phyloP scores from a whole-genome alignment of 176 grass and related monocot species.

The Elaeis guineensis region DNA sequence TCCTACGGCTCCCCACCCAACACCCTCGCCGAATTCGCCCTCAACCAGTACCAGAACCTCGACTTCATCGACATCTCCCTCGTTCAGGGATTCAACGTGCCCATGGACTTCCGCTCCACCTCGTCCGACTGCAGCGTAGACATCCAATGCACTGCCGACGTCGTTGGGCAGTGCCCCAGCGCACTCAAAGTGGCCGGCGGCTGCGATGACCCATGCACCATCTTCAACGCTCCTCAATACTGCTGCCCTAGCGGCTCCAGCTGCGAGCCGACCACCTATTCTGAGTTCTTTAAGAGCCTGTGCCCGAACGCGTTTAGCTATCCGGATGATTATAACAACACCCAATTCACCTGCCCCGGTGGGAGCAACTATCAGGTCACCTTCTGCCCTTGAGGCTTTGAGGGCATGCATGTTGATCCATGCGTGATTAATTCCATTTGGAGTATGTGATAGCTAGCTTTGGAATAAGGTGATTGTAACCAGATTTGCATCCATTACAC shows the following conservation, averaged over 20 bases:
- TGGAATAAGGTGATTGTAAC: too few species aligned
- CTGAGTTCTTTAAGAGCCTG: conserved; percentile 28
- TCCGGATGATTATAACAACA: conserved; percentile 22
- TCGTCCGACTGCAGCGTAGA: conserved; percentile 7
- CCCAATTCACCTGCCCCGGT: conserved; percentile 30
- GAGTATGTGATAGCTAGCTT: too few species aligned
- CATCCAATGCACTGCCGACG: conserved; percentile 8
- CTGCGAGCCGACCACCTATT: conserved; percentile 34
- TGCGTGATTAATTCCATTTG: too few species aligned
- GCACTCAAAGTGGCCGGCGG: conserved; percentile 19
- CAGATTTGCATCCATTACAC: too few species aligned
- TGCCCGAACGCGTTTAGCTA: conserved; percentile 46
- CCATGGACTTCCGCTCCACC: conserved; percentile 35
- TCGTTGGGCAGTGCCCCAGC: conserved; percentile 29
- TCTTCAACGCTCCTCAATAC: conserved; percentile 29
- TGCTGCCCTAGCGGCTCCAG: conserved; percentile 4
- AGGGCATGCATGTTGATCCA: too few species aligned
- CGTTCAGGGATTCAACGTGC: too few species aligned
- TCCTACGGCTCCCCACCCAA: too few species aligned
- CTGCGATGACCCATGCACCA: conserved; percentile 34
- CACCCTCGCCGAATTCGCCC: too few species aligned
- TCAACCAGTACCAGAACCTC: too few species aligned
- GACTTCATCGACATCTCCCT: too few species aligned
- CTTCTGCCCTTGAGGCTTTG: conserved; percentile 34
- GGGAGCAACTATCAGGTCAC: conserved; percentile 36